phyloP scores from a whole-genome alignment of 2,329 filamentous ascomycete genomes.

The Emmonsiellopsis sp. region DNA sequence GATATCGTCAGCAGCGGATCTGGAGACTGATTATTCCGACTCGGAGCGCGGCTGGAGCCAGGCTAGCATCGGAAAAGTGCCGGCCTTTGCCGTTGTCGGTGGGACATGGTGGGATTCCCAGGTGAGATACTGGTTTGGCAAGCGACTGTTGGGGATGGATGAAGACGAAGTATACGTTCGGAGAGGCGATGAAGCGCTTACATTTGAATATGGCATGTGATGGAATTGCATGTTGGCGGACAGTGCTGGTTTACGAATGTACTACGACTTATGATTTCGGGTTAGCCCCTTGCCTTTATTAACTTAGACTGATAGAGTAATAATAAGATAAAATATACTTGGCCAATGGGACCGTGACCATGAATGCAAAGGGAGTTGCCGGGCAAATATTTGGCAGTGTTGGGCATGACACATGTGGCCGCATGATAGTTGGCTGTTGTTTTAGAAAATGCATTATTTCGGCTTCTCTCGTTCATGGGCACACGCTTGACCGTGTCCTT shows the following conservation, averaged over 20 bases:
- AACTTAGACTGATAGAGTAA: too few relatives aligned
- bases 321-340: too few relatives aligned
- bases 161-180: conserved; percentile 4
- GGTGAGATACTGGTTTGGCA: conserved; percentile 11
- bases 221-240: too few relatives aligned
- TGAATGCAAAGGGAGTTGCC: too few relatives aligned
- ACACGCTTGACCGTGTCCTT: too few relatives aligned
- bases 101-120: conserved; percentile 11
- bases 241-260: not conserved
- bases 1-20: conserved; percentile 2
- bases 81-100: conserved; percentile 8
- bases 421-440: too few relatives aligned
- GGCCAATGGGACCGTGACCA: too few relatives aligned
- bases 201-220: conserved; percentile 13
- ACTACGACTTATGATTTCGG: not conserved
- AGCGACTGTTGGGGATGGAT: conserved; percentile 9
- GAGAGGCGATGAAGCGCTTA: conserved; percentile 12
- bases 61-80: conserved; percentile 2
- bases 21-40: conserved; percentile 5
- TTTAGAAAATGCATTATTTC: too few relatives aligned
- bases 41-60: conserved; percentile 1
- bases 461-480: too few relatives aligned
- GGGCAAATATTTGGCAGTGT: too few relatives aligned
- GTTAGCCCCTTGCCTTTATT: too few relatives aligned
- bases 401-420: too few relatives aligned